Evolutionary conservation across 495 filamentous ascomycete genomes (phyloP).

Genomic region (Neurospora sp.): DNA sequence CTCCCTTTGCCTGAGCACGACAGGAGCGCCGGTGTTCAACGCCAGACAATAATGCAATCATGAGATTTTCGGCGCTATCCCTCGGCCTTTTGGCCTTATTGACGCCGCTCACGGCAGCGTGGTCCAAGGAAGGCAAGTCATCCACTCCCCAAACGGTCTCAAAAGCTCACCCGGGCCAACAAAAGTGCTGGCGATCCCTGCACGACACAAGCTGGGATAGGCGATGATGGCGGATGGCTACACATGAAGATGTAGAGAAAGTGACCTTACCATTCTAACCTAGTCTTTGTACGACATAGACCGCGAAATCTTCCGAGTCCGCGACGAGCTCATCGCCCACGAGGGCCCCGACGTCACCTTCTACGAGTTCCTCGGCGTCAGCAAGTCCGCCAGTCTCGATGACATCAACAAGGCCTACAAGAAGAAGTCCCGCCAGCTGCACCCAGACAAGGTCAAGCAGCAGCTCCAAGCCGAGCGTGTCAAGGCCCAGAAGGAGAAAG

Average conservation of each 20-base stretch:
- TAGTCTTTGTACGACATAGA: conserved; percentile 40
- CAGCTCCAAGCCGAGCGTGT: conserved; percentile 63
- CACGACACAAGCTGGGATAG: not conserved
- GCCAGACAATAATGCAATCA: conserved; percentile 26
- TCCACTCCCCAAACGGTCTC: conserved; percentile 2
- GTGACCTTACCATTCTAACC: not conserved
- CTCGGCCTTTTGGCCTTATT: conserved; percentile 48
- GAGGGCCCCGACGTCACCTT: conserved; percentile 82
- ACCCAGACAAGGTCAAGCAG: conserved; percentile 93
- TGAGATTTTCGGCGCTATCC: conserved; percentile 42
- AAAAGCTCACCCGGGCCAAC: not conserved
- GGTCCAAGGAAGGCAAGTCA: conserved; percentile 70
- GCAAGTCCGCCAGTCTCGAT: conserved; percentile 62
- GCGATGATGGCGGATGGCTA: not conserved
- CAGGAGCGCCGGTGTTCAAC: not conserved
- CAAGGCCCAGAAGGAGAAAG: conserved; percentile 44
- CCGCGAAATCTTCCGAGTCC: conserved; percentile 92
- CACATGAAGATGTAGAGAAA: not conserved
- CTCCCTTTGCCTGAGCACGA: not conserved
- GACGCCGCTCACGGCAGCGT: conserved; percentile 56
- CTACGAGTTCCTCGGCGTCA: conserved; percentile 84
- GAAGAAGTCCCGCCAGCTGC: conserved; percentile 68
- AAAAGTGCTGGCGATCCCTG: not conserved
- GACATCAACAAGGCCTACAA: conserved; percentile 90
- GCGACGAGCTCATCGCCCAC: conserved; percentile 65